Base-by-base conservation (phyloP, 1,139 yeast species). In the Pichia sp. region DNA sequence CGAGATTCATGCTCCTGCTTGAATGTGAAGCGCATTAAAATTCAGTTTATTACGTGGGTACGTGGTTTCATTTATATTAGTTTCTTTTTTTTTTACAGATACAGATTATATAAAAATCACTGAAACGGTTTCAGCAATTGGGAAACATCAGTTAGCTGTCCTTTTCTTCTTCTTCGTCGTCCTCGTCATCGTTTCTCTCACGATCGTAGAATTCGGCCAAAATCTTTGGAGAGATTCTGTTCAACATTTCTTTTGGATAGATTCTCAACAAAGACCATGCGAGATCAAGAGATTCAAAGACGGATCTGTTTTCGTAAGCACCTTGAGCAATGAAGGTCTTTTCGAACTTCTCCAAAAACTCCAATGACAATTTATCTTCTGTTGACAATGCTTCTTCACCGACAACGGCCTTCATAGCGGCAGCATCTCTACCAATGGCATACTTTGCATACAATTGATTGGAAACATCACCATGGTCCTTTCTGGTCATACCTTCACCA, bases 331-430 rank as follows among this genome's bases (percentile, higher is more conserved):
- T 90, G 70, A 95, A 95, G 55, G 93, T 87, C 80, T 88, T 90
- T 75, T 93, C 99, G 68, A 93, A 93, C 77, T 93, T 93, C 72
- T 95, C 99, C 76, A 93, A 84, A 73, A 93, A 93, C 77, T 93
- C 99, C 69, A 93, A 81, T 1, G 99, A 93, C 63, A 93, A 81
- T 76, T 93, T 95, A 76, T 93, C 99, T 75, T 93, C 99, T 63
- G 90, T 89, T 41, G 97, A 91, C 68, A 93, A 80, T 44, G 99
- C 99, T 75, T 93, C 99, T 75, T 93, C 99, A 83, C 99, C 99
- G 66, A 93, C 99, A 63, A 93, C 99, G n/a, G 99, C 97, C 78
- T 93, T 93, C 99, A 93, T 93, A 65, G 99, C 97, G 51, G 99
- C 99, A 36, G 99, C 99, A 75, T 93, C 99, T 76, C 92, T 88